Evolutionary conservation across 2,329 filamentous ascomycete genomes (phyloP).

Genomic region (Ophiostoma ulmi): DNA sequence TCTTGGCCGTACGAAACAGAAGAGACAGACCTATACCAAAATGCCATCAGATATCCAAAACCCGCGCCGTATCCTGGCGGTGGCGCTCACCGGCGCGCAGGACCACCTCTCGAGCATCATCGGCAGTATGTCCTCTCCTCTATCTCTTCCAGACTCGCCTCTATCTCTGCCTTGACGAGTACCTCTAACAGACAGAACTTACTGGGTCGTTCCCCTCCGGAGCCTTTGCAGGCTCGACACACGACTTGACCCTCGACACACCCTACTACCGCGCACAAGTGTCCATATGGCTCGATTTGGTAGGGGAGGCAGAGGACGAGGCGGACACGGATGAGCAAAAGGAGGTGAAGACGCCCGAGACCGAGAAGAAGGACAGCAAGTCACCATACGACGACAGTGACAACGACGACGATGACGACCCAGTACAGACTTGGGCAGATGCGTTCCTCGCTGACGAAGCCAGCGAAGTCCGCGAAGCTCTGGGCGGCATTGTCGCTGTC

Average conservation of each 20-base stretch:
- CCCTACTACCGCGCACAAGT: conserved; percentile 57
- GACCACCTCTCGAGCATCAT: conserved; percentile 47
- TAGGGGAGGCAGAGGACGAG: conserved; percentile 29
- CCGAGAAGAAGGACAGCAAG: neutral
- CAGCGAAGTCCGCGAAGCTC: conserved; percentile 54
- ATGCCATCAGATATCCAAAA: conserved; percentile 32
- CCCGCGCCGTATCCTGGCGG: conserved; percentile 54
- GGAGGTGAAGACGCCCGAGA: neutral
- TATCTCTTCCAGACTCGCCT: too few species aligned
- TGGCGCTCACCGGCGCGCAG: conserved; percentile 46
- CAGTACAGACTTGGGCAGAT: conserved; percentile 47
- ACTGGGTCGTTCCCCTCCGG: conserved; percentile 40
- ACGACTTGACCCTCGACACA: conserved; percentile 51
- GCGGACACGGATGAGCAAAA: neutral
- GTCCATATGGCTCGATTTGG: conserved; percentile 60
- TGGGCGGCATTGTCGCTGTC: conserved; percentile 56
- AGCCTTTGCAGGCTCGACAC: conserved; percentile 55
- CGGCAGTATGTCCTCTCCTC: conserved; percentile 41
- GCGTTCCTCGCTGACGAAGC: conserved; percentile 59
- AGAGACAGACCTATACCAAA: neutral
- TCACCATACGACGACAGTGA: neutral
- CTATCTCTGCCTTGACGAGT: neutral
- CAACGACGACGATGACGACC: neutral
- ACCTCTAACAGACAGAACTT: conserved; percentile 40
- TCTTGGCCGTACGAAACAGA: neutral